phyloP scores from a whole-genome alignment of 139 green algal species.

The Zygnema cylindricum region DNA sequence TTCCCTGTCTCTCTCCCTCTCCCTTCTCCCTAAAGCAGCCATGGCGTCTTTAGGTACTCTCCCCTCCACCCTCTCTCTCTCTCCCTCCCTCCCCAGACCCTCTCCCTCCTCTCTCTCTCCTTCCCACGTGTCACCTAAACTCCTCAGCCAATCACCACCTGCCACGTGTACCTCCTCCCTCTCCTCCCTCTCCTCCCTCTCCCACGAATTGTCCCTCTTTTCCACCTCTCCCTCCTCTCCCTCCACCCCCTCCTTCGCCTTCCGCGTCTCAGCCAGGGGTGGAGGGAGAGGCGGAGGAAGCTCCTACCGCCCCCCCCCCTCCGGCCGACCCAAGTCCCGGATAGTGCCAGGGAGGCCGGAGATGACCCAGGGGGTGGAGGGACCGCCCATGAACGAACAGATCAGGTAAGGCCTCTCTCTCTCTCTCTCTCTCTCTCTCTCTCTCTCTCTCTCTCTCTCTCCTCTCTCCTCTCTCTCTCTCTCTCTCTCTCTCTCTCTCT shows the following conservation, averaged over 20 bases:
- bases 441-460: background rate
- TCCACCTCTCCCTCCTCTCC: background rate
- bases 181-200: background rate
- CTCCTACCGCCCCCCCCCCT: background rate
- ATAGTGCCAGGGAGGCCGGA: background rate
- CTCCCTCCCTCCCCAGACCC: background rate
- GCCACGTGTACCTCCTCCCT: background rate
- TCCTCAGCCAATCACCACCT: background rate
- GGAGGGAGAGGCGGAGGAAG: background rate
- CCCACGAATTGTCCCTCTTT: background rate
- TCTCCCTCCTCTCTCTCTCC: background rate
- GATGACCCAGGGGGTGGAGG: background rate
- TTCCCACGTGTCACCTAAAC: background rate
- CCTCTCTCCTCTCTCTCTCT: background rate
- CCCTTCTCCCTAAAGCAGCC: background rate
- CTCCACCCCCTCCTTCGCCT: background rate
- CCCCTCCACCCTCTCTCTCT: background rate
- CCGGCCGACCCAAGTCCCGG: background rate
- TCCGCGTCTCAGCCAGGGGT: background rate
- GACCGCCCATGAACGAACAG: conserved; percentile 17
- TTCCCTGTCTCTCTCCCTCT: no score
- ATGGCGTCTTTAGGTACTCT: background rate
- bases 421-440: background rate
- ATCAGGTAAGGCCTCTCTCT: background rate
- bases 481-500: background rate